These are phyloP conservation scores for Dipteronia dyeriana DNA, from an alignment of 345 rosid genomes.

Conservation along the genomic window DNA sequence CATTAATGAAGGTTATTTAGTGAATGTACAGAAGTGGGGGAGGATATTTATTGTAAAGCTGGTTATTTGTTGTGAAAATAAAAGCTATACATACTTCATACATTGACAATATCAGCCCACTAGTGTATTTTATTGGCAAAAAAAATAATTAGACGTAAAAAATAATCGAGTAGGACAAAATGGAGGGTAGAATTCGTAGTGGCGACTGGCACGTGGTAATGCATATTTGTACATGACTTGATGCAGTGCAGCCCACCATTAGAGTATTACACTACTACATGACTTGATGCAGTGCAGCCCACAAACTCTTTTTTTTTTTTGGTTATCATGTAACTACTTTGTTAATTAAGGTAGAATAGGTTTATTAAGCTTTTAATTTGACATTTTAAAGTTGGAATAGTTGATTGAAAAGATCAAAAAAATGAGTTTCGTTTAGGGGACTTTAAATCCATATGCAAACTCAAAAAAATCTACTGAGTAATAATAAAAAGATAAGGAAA, in stretches of 20 bases:
- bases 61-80: slow-evolving; percentile 1
- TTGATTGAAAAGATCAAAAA: too few relatives aligned
- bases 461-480: too few relatives aligned
- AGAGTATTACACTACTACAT: too few relatives aligned
- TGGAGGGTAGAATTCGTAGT: slow-evolving; percentile 12
- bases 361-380: too few relatives aligned
- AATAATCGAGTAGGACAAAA: slow-evolving; percentile 7
- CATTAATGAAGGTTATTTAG: slow-evolving; percentile 15
- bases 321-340: too few relatives aligned
- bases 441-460: too few relatives aligned
- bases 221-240: slow-evolving; percentile 25
- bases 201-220: slow-evolving; percentile 46
- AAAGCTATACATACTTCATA: neutral
- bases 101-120: neutral
- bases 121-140: neutral
- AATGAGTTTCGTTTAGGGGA: too few relatives aligned
- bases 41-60: slow-evolving; percentile 11
- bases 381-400: too few relatives aligned
- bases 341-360: too few relatives aligned
- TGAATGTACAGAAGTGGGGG: neutral
- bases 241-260: slow-evolving; percentile 33
- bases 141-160: neutral
- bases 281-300: slow-evolving; percentile 29
- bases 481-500: too few relatives aligned
- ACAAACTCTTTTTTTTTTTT: too few relatives aligned